Base-by-base conservation (phyloP, 306 rosid species). In the Cicer cuneatum region DNA sequence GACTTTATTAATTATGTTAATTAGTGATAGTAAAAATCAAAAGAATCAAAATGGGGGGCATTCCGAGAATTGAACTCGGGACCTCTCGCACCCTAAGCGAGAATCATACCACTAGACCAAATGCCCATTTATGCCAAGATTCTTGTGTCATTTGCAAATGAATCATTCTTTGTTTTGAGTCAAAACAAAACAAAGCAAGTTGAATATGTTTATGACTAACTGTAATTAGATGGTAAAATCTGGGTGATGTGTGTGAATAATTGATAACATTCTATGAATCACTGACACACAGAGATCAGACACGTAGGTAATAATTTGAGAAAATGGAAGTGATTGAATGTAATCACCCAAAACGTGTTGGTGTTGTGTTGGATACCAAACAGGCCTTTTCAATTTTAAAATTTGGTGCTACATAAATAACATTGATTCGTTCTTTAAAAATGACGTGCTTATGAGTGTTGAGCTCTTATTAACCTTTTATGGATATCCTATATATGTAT, bases 51-150 rank as follows among this genome's bases (percentile, higher is more conserved):
- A 0, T 3, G 0, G 2, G 80, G 80, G 80, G 74, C 80, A 76
- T 76, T 76, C 80, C 80, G 68, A 76, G 68, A 76, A 76, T 76
- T 76, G 68, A 76, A 76, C 69, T 67, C 69, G 66, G 68, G 80
- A 67, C 80, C 80, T 76, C 80, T 76, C 80, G 80, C 80, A 65
- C 80, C 80, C 80, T 75, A 75, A 75, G 80, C 73, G 80, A 76
- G 80, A 76, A 76, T 76, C 80, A 76, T 76, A 56, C 80, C 80
- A 75, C 73, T 75, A 75, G 80, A 75, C 80, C 80, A 76, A 76
- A 76, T 76, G 68, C 74, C 61, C 75, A 1, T 3, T 7, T 13
- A 40, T 13, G 0, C 0, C 0, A 1, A 0, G 11, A 0, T 29
- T 12, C 4, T 43, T 9, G 56, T 24, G 39, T 29, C 11, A 3